Evolutionary conservation across 108 stramenopile species (phyloP), one percentile per base, ranked within the genome.

Genomic region (Cyclotella choctawhatcheeana): DNA sequence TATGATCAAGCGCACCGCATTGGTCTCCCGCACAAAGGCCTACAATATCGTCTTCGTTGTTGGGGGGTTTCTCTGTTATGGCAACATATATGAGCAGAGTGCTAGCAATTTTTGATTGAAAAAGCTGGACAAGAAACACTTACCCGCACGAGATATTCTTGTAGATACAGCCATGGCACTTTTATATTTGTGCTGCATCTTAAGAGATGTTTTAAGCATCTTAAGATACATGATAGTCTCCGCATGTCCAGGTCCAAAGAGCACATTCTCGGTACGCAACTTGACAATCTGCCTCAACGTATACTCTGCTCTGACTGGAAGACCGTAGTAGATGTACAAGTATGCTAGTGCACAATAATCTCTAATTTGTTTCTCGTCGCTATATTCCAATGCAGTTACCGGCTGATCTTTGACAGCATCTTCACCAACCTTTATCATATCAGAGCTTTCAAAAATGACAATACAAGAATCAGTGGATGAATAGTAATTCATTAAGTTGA

Each of bases 171-270:
- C 52, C 5, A 47, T 30, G 37, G 76, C 60, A 40, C 35, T 68
- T 53, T 69, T 76, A 48, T 63, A 76, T 37, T 76, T 76, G 62
- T 76, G 76, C 43, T 69, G 67, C 4, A 58, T 20, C 54, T 76
- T 76, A 17, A 76, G 59, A 7, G 67, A 69, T 52, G 55, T 64
- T n/a, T 29, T 32, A 7, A 69, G 67, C 27, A 69, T 22, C 29
- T 66, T 58, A 71, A 78, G 30, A 29, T 65, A 32, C 34, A 73
- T 13, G 50, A 69, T n/a, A 3, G 77, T 78, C 40, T 78, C 77
- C 17, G 21, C 65, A 61, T 78, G 77, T 31, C 45, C 48, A 25
- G 65, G 77, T 32, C 77, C 77, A 33, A 78, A 73, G 0, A 26
- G 40, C 0, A n/a, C n/a, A 34, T 45, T 45, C 44, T 73, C 72